Evolutionary conservation across 2,329 filamentous ascomycete genomes (phyloP), one percentile per base, ranked within the genome.

Genomic region (Fusarium drepaniforme): DNA sequence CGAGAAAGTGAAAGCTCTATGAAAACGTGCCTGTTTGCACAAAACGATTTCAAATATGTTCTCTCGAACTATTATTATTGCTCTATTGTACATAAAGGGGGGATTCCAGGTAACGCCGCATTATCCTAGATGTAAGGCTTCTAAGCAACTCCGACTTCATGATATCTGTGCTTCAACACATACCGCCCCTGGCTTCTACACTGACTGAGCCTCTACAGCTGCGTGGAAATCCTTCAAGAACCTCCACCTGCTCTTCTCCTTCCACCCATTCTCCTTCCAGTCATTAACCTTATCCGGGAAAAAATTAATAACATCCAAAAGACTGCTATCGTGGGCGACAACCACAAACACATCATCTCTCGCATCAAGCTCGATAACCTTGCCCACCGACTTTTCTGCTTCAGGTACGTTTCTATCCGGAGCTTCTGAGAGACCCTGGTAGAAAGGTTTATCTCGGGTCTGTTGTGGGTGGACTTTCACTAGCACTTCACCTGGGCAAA

Each of bases 211-310:
- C 11, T 63, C 18, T 13, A 49, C 59, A 18, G 23, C 44, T 4
- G 18, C 33, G 7, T 56, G 44, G n/a, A 68, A 68, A 25, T 59
- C 66, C 23, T 38, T 30, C 13, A 68, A 23, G 13, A 68, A 64
- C 4, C 28, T 30, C 66, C 66, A 68, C 12, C 40, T 46, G 9
- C 38, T 42, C 6, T 58, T n/a, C 11, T 64, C 60, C 8, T 64
- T 64, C 66, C 66, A 64, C 3, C 66, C 66, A 16, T 51, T 64
- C 15, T 58, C 60, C 11, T 51, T 59, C 51, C 61, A 68, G 9
- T 64, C 42, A 35, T 64, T 68, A 15, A 33, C 40, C 15, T 30
- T 49, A 8, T 68, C 40, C 6, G 60, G 66, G 33, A 68, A 68
- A 37, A 68, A 68, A 1, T 64, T 21, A 8, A 68, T 40, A 1